Evolutionary conservation across 352 stramenopile genomes (phyloP).

Genomic region (Pythium apleroticum): DNA sequence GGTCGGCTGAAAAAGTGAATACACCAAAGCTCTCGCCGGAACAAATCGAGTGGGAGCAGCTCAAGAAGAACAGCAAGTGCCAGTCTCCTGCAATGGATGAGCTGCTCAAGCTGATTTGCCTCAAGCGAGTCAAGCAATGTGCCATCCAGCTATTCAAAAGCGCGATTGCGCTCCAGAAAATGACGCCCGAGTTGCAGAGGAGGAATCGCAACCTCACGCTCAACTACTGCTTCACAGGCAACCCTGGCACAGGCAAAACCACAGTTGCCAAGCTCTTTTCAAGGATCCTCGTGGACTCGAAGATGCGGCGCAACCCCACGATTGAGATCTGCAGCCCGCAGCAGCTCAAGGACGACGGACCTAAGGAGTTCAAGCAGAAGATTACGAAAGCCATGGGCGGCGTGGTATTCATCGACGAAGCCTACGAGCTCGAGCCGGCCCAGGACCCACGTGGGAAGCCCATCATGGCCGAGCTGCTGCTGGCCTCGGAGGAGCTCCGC

Average conservation of each 20-base stretch:
- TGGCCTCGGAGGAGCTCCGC: slow-evolving; percentile 82
- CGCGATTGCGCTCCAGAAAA: slow-evolving; percentile 50
- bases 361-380: slow-evolving; percentile 70
- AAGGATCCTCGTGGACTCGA: slow-evolving; percentile 67
- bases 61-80: slow-evolving; percentile 49
- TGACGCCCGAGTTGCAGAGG: slow-evolving; percentile 42
- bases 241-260: slow-evolving; percentile 76
- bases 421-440: slow-evolving; percentile 87
- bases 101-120: slow-evolving; percentile 75
- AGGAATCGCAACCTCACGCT: slow-evolving; percentile 70
- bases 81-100: slow-evolving; percentile 77
- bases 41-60: slow-evolving; percentile 55
- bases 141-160: slow-evolving; percentile 77
- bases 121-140: slow-evolving; percentile 78
- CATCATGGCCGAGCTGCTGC: slow-evolving; percentile 89
- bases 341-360: slow-evolving; percentile 69
- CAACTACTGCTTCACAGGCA: slow-evolving; percentile 80
- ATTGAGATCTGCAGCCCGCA: slow-evolving; percentile 57
- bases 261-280: slow-evolving; percentile 84
- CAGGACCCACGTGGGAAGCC: slow-evolving; percentile 74
- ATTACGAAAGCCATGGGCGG: slow-evolving; percentile 72
- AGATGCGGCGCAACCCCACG: slow-evolving; percentile 47
- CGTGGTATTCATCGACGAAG: slow-evolving; percentile 93
- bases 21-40: slow-evolving; percentile 19
- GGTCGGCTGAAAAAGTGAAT: not conserved